Evolutionary conservation across 2,329 filamentous ascomycete genomes (phyloP), one percentile per base, ranked within the genome.

Genomic region (Elsinoe australis): DNA sequence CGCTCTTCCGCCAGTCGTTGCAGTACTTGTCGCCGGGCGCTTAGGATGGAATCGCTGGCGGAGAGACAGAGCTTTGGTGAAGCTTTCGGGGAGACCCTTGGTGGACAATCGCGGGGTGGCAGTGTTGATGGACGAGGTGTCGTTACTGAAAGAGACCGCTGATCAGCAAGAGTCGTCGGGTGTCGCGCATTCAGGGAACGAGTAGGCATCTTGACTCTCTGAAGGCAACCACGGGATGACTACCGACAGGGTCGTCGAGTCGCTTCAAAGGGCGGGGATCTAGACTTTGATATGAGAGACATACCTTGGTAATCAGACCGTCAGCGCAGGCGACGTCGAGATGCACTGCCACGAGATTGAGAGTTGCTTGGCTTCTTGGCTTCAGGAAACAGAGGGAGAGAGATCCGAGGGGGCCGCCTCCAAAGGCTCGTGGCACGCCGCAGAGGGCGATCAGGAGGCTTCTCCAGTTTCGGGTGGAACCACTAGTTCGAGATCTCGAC

Each of bases 91-190:
- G 10, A 31, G 39, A 31, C 12, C 15, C 24, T 18, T 12, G 21
- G 12, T 15, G 22, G 26, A 26, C 15, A 32, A 44, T 44, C 24
- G 39, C 39, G 39, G 39, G 39, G 39, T 44, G 39, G 39, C 39
- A 44, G 39, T 44, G 39, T 44, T 18, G 39, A 19, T 26, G 39
- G 28, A 8, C 14, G 15, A 32, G 39, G 8, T 17, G 39, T 28
- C 24, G 28, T 17, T 32, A 26, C 28, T 12, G 21, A 18, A 31
- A 19, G 39, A 32, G 26, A 32, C 12, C 24, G 24, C 39, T 44
- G 39, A 44, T 44, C 39, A 44, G 39, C 39, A 44, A 32, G 24
- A n/a, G n/a, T n/a, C 24, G 39, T 44, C 39, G 39, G 28, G 21
- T 17, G 24, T 29, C 24, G 39, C 28, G 39, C 39, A 44, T 28